These are phyloP conservation scores for Metarhizium rileyi DNA, from an alignment of 2,329 filamentous ascomycete genomes.

Conservation along the genomic window DNA sequence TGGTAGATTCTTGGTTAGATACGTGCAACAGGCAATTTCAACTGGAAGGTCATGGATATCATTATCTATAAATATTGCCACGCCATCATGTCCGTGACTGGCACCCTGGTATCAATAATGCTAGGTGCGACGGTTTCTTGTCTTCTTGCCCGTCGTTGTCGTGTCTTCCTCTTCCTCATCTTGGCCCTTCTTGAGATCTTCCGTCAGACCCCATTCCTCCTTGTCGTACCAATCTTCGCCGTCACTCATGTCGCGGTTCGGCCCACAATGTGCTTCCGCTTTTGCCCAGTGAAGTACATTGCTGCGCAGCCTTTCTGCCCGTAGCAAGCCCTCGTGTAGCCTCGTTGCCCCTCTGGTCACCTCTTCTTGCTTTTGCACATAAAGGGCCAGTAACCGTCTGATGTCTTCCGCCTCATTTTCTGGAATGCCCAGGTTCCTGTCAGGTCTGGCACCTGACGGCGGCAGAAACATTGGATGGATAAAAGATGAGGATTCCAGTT, in stretches of 20 bases:
- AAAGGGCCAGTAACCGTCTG: slow-evolving; percentile 61
- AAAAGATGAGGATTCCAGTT: slow-evolving; percentile 37
- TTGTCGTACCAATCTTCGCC: slow-evolving; percentile 85
- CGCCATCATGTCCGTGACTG: not conserved
- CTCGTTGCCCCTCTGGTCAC: slow-evolving; percentile 61
- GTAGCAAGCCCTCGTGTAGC: slow-evolving; percentile 61
- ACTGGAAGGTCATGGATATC: not conserved
- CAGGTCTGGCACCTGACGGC: slow-evolving; percentile 50
- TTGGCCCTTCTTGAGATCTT: slow-evolving; percentile 70
- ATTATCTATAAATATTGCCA: not conserved
- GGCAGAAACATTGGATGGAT: slow-evolving; percentile 69
- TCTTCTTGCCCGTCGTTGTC: slow-evolving; percentile 50
- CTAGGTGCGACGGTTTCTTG: slow-evolving; percentile 38
- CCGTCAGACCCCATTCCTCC: slow-evolving; percentile 66
- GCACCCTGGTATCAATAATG: slow-evolving; percentile 1
- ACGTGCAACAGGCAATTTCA: not conserved
- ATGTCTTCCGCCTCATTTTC: slow-evolving; percentile 69
- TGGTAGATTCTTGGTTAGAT: too few relatives aligned
- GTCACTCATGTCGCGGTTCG: slow-evolving; percentile 68
- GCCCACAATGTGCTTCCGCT: slow-evolving; percentile 61
- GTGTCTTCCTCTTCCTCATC: slow-evolving; percentile 74
- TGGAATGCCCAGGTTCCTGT: slow-evolving; percentile 64
- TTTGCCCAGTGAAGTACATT: slow-evolving; percentile 68
- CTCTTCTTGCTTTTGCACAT: slow-evolving; percentile 81
- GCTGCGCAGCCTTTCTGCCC: slow-evolving; percentile 61